These are phyloP conservation scores for Elsinoe batatas DNA, from an alignment of 2,329 filamentous ascomycete species.

Conservation along the genomic window DNA sequence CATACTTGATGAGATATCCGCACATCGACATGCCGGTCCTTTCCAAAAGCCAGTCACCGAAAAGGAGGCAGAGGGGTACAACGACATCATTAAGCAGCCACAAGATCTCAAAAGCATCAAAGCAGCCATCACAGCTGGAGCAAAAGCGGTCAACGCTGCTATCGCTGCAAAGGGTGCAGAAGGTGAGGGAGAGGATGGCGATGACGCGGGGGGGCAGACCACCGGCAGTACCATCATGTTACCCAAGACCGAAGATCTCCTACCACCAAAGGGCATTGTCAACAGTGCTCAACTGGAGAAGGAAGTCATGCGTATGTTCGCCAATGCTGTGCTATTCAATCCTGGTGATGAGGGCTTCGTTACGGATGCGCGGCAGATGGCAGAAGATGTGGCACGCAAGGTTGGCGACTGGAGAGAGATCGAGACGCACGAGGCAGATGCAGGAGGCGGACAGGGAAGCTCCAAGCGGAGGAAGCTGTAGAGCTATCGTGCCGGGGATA, in stretches of 20 bases:
- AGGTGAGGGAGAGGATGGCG: slow-evolving; percentile 50
- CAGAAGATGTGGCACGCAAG: slow-evolving; percentile 70
- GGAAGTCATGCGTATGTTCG: slow-evolving; percentile 92
- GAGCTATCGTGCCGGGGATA: neutral
- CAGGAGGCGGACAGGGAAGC: slow-evolving; percentile 23
- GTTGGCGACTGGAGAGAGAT: slow-evolving; percentile 67
- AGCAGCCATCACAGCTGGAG: slow-evolving; percentile 38
- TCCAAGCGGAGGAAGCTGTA: slow-evolving; percentile 18
- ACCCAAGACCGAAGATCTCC: slow-evolving; percentile 62
- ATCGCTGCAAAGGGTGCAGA: slow-evolving; percentile 34
- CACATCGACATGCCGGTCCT: slow-evolving; percentile 43
- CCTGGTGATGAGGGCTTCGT: slow-evolving; percentile 83
- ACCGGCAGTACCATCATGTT: slow-evolving; percentile 47
- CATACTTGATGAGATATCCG: slow-evolving; percentile 42
- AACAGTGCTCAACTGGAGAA: slow-evolving; percentile 89
- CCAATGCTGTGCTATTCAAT: slow-evolving; percentile 98
- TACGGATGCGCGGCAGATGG: slow-evolving; percentile 82
- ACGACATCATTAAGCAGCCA: slow-evolving; percentile 42
- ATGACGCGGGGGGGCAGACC: slow-evolving; percentile 22
- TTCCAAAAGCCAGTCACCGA: slow-evolving; percentile 41
- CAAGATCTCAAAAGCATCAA: slow-evolving; percentile 44
- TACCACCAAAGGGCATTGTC: slow-evolving; percentile 81
- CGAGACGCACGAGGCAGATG: slow-evolving; percentile 36
- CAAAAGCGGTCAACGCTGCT: slow-evolving; percentile 49
- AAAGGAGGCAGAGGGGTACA: slow-evolving; percentile 42